Evolutionary conservation across 768 basidiomycete genomes (phyloP).

Genomic region (Russula sp.): DNA sequence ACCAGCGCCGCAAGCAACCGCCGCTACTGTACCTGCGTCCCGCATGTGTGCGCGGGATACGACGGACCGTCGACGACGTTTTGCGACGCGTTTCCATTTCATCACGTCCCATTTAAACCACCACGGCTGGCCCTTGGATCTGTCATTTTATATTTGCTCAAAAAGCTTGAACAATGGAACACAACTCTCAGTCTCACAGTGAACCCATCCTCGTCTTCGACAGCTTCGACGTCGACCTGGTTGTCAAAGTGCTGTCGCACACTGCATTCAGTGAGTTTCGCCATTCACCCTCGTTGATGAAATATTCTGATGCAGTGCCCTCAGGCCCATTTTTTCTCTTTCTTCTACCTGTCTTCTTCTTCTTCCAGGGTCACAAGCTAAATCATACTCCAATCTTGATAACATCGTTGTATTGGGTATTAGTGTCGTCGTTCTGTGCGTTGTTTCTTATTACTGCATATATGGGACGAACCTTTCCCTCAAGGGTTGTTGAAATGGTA

Average conservation of each 20-base stretch:
- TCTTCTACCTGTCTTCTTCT: conserved; percentile 71
- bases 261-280: conserved; percentile 69
- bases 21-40: no score
- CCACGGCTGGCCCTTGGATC: conserved; percentile 2
- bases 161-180: background rate
- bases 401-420: conserved; percentile 48
- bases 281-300: background rate
- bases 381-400: conserved; percentile 45
- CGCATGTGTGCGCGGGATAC: conserved; percentile 1
- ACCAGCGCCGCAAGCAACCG: background rate
- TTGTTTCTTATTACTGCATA: conserved; percentile 14
- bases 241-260: conserved; percentile 70
- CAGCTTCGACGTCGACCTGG: conserved; percentile 64
- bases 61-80: background rate
- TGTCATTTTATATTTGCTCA: background rate
- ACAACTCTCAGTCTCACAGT: background rate
- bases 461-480: conserved; percentile 6
- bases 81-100: background rate
- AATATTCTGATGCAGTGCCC: background rate
- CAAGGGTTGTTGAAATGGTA: conserved; percentile 60
- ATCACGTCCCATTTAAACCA: background rate
- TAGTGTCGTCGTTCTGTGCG: conserved; percentile 64
- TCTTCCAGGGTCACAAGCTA: conserved; percentile 56
- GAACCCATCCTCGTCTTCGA: conserved; percentile 47
- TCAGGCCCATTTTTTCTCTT: conserved; percentile 79